Base-by-base conservation (phyloP, 169 alveolate genomes). In the Plasmodium fragile region DNA sequence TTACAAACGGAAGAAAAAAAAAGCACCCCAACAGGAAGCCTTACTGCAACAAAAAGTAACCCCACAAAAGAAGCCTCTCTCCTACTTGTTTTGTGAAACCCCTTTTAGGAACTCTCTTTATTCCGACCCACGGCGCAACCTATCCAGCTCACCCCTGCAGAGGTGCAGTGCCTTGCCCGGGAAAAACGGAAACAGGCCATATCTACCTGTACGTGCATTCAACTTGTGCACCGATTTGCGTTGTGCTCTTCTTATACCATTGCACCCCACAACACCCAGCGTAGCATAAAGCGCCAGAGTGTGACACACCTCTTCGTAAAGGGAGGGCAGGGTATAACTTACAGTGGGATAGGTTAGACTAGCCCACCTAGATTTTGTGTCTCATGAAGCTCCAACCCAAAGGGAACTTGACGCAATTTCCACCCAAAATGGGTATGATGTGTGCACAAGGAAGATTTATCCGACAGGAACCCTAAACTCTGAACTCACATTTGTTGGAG, bases 1-100 rank as follows among this genome's bases (percentile, higher is more conserved):
- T 13, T 13, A 49, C 59, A 49, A 49, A 7, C 22, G 4, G 45
- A 3, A 25, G n/a, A 43, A n/a, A 73, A n/a, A 22, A 73, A 73
- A 73, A 16, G 7, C 59, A 39, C 22, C 11, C 45, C 36, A 73
- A n/a, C n/a, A 25, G 25, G 82, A 34, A 73, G 7, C 59, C 1
- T 6, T 32, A 25, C 45, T n/a, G 34, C 43, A 32, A 39, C 59
- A 34, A 73, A 32, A 73, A 32, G 34, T 30, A 72, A 43, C 32
- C 45, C 36, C 25, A 22, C 55, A 32, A 0, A 72, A 72, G 8
- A 13, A 34, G 13, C 32, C 3, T 32, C 11, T 73, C 53, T 25
- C 43, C 43, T 73, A 34, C 82, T 30, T 73, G 45, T 73, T 73
- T 73, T 73, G 36, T 25, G 75, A 65, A 65, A 65, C 75, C 5